Evolutionary conservation across 2,329 filamentous ascomycete species (phyloP), one percentile per base, ranked within the genome.

Genomic region (Penicillium thymicola): DNA sequence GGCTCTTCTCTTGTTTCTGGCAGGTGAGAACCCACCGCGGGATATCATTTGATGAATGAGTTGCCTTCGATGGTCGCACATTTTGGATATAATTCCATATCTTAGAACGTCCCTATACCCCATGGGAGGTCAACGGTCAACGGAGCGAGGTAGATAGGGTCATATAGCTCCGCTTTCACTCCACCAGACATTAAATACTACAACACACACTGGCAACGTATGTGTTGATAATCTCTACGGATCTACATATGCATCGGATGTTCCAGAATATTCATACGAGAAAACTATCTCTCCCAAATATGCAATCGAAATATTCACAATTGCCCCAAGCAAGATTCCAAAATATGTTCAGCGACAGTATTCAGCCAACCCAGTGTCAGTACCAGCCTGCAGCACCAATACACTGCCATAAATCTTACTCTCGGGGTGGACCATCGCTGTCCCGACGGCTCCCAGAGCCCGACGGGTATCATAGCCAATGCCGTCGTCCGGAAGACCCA

Each of bases 371-470:
- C 38, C 34, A 30, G 32, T 30, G 13, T 44, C 64, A 63, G 50
- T 61, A 48, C 73, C 78, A 37, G 87, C 87, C 73, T 90, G 86
- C 28, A 92, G 80, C 53, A 92, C 82, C 51, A 92, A 75, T 27
- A 92, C 75, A 70, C 88, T 90, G 0, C 86, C 84, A 60, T 80
- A 82, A n/a, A 89, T 72, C 13, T 80, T 82, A 43, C 78, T 79
- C 50, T 79, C 79, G 42, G 85, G 80, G n/a, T 88, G 72, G 55
- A 80, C 78, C 69, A 78, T 68, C 5, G 68, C 71, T 14, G 73
- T 68, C 2, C 70, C 73, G 4, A 76, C 57, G 2, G 67, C 59
- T 5, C 75, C 75, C 23, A 77, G 55, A 16, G 65, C 69, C 38
- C 60, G 62, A 3, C 62, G 57, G 1, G 69, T 66, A 27, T 74